These are phyloP conservation scores for Ampelocalamus luodianensis DNA, from an alignment of 176 grass and related monocot genomes.

Conservation along the genomic window DNA sequence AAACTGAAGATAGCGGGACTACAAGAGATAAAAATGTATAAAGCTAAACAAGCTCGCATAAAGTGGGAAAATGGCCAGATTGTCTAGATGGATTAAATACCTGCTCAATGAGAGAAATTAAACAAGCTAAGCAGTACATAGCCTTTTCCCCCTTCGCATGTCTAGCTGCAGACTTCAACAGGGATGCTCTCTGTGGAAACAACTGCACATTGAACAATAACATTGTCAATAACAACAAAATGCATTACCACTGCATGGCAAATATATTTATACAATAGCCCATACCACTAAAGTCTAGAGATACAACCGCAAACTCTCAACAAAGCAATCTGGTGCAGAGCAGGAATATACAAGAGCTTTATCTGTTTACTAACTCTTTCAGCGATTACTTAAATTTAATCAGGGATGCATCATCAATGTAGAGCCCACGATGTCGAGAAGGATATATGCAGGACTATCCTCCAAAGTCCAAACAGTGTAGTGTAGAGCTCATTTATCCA, in stretches of 20 bases:
- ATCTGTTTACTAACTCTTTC: neutral
- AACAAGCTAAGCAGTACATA: slow-evolving; percentile 82
- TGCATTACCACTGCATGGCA: neutral
- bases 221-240: slow-evolving; percentile 34
- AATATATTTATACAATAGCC: slow-evolving; percentile 2
- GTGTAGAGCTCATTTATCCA: slow-evolving; percentile 3
- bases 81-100: slow-evolving; percentile 39
- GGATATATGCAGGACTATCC: neutral
- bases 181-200: slow-evolving; percentile 61
- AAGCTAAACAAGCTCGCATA: slow-evolving; percentile 24
- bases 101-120: slow-evolving; percentile 94
- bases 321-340: neutral
- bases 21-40: slow-evolving; percentile 45
- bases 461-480: neutral
- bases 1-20: slow-evolving; percentile 82
- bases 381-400: neutral
- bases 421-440: neutral
- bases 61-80: slow-evolving; percentile 29
- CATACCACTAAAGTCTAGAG: neutral
- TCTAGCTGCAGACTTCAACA: slow-evolving; percentile 60
- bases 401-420: slow-evolving; percentile 6
- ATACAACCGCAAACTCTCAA: neutral
- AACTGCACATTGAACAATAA: slow-evolving; percentile 58
- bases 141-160: slow-evolving; percentile 62
- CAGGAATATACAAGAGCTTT: neutral